These are phyloP conservation scores for Serendipita sp. DNA, from an alignment of 768 basidiomycete species.

Conservation along the genomic window DNA sequence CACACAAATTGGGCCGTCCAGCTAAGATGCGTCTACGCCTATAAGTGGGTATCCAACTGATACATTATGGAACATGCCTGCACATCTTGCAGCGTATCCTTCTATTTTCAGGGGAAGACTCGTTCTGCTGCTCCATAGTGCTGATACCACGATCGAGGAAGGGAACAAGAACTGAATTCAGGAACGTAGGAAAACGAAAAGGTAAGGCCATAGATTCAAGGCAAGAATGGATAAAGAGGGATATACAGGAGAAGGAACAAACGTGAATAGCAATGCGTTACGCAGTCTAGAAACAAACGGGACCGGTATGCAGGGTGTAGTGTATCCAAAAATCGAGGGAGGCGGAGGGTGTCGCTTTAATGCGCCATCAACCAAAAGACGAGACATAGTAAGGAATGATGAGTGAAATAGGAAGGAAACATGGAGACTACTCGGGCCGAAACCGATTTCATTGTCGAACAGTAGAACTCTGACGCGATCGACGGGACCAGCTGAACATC, in stretches of 20 bases:
- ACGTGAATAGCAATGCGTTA: background rate
- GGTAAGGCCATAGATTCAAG: background rate
- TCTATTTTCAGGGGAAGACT: conserved; percentile 12
- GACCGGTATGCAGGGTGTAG: background rate
- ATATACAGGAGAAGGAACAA: background rate
- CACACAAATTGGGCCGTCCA: conserved; percentile 82
- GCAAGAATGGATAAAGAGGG: background rate
- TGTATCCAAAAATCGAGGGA: background rate
- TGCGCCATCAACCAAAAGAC: background rate
- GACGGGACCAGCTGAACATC: conserved; percentile 4
- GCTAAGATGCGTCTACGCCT: conserved; percentile 62
- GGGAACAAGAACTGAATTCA: background rate
- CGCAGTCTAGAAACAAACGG: too few relatives aligned
- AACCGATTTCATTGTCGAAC: background rate
- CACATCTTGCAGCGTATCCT: conserved; percentile 89
- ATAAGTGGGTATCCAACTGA: background rate
- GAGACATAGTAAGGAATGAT: background rate
- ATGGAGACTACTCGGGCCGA: background rate
- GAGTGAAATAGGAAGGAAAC: background rate
- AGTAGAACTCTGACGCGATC: conserved; percentile 2
- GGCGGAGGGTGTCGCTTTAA: background rate
- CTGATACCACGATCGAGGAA: background rate
- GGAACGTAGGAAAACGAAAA: background rate
- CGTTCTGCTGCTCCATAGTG: background rate
- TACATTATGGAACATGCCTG: conserved; percentile 29